Base-by-base conservation (phyloP, 176 grass and related monocot genomes). In the Leersia perrieri region DNA sequence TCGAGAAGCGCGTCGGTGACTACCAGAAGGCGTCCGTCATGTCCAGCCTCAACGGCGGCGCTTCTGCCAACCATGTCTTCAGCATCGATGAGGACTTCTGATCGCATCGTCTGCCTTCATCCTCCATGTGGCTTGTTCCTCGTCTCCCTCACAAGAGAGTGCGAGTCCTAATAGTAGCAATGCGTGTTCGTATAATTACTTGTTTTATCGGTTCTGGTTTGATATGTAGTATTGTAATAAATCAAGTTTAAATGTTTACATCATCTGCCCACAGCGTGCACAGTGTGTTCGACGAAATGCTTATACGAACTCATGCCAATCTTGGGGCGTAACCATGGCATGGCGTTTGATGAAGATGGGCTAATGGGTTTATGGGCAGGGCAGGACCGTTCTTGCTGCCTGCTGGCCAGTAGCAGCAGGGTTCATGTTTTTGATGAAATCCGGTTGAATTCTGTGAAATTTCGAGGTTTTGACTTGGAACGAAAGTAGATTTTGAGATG, bases 11-110 rank as follows among this genome's bases (percentile, higher is more conserved):
- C 32, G 90, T 92, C 33, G 86, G 90, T 1, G 90, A 92, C 16
- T 92, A 92, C 66, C 90, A 92, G 86, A 92, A 92, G 86, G 86
- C 90, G 0, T 82, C 86, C 42, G 67, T 92, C 58, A 92, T 92
- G 90, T 68, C 30, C 53, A 58, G n/a, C 53, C 20, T 58, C 53
- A 58, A 58, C 53, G 53, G 53, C 53, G 53, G 53, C n/a, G 53
- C 53, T 22, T 53, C 47, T 8, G 18, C 18, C 53, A 58, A 58
- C 53, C 53, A 58, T 3, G 53, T 58, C 53, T 58, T 58, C 53
- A 58, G 53, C 53, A 58, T 58, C 53, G 53, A 58, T n/a, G 53
- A 58, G 53, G 53, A 58, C 53, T 58, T 58, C 53, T 58, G 53
- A 58, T 58, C 49, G 9, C 49, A 51, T 7, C 45, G 45, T 5